Percentiles rank a stretch among this genome's conserved stretches.
Conservation (phyloP, 371 early-diverging fungal genomes). For the Circinella minor region DNA sequence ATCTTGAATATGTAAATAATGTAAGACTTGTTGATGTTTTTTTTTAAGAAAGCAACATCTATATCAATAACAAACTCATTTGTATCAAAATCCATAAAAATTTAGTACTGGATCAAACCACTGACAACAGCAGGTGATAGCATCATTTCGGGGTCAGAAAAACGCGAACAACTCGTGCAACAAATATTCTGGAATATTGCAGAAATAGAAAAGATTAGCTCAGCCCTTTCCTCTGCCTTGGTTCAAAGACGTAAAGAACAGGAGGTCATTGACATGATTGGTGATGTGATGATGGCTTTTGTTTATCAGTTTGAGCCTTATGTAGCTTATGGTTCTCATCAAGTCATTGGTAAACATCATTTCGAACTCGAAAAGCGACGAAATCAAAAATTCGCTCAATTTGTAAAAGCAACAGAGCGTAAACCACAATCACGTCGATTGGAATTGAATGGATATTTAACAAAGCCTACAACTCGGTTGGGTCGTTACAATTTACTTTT, state of each 20-base stretch:
- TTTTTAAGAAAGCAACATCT: not conserved
- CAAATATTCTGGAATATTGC: constrained; percentile 84
- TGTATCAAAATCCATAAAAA: no score
- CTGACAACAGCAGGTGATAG: constrained; percentile 55
- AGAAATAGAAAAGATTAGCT: constrained; percentile 75
- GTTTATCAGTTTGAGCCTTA: constrained; percentile 77
- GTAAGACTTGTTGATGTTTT: constrained; percentile 13
- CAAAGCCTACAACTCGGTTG: constrained; percentile 83
- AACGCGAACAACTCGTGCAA: constrained; percentile 72
- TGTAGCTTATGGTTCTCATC: constrained; percentile 87
- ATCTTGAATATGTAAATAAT: constrained; percentile 45
- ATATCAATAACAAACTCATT: not conserved
- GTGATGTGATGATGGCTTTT: constrained; percentile 81
- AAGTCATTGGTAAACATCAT: constrained; percentile 78
- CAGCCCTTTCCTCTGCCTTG: constrained; percentile 69
- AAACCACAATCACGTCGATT: constrained; percentile 81
- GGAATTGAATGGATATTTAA: constrained; percentile 80
- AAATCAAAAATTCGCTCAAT: constrained; percentile 72
- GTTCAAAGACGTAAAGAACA: constrained; percentile 74
- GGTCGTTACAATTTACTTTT: constrained; percentile 89
- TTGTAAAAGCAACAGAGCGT: constrained; percentile 67
- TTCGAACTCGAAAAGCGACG: constrained; percentile 77
- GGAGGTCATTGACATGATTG: constrained; percentile 76
- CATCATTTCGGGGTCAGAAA: constrained; percentile 61
- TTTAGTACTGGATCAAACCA: constrained; percentile 70